Evolutionary conservation across 2,329 filamentous ascomycete species (phyloP), one percentile per base, ranked within the genome.

Genomic region (Phoma sp.): DNA sequence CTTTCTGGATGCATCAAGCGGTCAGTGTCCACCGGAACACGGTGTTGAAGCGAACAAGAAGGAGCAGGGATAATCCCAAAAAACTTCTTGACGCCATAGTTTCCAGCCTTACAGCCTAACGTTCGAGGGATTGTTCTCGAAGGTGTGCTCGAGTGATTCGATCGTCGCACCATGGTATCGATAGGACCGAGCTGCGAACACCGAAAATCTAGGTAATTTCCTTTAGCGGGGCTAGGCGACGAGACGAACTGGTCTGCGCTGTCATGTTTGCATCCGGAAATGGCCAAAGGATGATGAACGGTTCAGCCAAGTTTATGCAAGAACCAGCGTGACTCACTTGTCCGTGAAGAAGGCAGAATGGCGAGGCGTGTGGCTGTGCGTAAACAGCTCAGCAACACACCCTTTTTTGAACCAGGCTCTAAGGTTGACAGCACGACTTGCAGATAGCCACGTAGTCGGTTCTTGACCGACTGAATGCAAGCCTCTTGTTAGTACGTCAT

Each of bases 401-500:
- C 42, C 38, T 18, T 17, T 38, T 32, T 33, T 40, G 40, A 21
- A 20, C 25, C 40, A 36, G 40, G 51, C 45, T 29, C 28, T 46
- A 17, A 17, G 55, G 42, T 61, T 66, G 64, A 65, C 65, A 65
- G 52, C 58, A 47, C 63, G 64, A 59, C 61, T 33, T 53, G 56
- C 56, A 60, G 65, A 47, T 53, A 57, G 64, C 62, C 65, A 68
- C 65, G 65, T 68, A 64, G 55, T 56, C 48, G 47, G 28, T 33
- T 47, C 40, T 66, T 67, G 60, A 66, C 63, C 65, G 65, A 66
- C 62, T 45, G 46, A 46, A 38, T 54, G 46, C 51, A 54, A 54
- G 54, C 63, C 62, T 60, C 60, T 60, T 53, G 38, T 50, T 57
- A 36, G 55, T 71, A 69, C 67, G 68, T 71, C 67, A 71, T 64